These are phyloP conservation scores for Crithidia expoeki DNA, from an alignment of 208 protist genomes.

Conservation along the genomic window DNA sequence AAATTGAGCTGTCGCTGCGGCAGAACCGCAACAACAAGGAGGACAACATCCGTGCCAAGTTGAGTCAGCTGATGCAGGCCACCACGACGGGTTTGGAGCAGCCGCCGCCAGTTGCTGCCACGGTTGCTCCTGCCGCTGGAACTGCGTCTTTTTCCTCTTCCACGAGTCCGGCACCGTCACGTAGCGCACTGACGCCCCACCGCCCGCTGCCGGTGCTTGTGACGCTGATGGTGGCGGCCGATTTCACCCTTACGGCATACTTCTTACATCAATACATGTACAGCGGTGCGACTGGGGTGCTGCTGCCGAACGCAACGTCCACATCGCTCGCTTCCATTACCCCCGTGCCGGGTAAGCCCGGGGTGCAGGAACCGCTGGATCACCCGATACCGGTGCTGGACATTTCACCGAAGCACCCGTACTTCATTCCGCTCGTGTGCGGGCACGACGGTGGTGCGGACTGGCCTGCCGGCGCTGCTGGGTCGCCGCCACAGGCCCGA, in stretches of 20 bases:
- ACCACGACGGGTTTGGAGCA: conserved; percentile 14
- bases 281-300: conserved; percentile 42
- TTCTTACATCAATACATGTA: conserved; percentile 76
- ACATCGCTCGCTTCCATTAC: conserved; percentile 30
- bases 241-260: conserved; percentile 72
- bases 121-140: neutral
- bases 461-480: conserved; percentile 15
- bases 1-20: conserved; percentile 49
- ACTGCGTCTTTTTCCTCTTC: neutral
- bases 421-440: conserved; percentile 57
- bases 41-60: conserved; percentile 41
- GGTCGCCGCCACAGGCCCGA: conserved; percentile 14
- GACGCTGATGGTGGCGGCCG: conserved; percentile 52
- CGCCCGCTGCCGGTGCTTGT: conserved; percentile 54
- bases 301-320: conserved; percentile 24
- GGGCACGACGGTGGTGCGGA: conserved; percentile 25
- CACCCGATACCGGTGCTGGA: conserved; percentile 59
- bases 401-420: conserved; percentile 54
- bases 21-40: conserved; percentile 53
- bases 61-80: conserved; percentile 40
- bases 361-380: conserved; percentile 25
- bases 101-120: neutral
- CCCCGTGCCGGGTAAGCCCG: conserved; percentile 24
- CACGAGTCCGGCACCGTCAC: neutral
- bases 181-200: neutral